Percentiles rank a stretch among this genome's conserved stretches.
These are phyloP conservation scores for Rhodotorula sp. DNA, from an alignment of 1,284 basidiomycete genomes.

Conservation along the genomic window DNA sequence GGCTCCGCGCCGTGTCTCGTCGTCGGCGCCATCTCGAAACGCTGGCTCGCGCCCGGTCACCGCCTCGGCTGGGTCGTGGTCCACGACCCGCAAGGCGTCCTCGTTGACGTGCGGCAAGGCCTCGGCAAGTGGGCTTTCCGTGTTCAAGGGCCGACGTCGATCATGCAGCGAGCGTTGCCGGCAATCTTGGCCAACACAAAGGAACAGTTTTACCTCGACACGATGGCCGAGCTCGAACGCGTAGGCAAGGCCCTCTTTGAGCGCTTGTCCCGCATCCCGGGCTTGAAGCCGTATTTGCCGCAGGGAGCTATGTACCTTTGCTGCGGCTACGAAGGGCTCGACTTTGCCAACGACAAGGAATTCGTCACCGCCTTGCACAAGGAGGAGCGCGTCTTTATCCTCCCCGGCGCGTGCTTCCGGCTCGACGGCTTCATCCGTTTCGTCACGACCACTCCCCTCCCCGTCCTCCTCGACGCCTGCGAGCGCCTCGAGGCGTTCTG, in stretches of 20 bases:
- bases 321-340: slow-evolving; percentile 37
- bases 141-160: slow-evolving; percentile 49
- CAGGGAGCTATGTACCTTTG: slow-evolving; percentile 48
- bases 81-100: slow-evolving; percentile 49
- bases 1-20: slow-evolving; percentile 48
- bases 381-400: slow-evolving; percentile 49
- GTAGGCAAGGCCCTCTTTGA: slow-evolving; percentile 45
- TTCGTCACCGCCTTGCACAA: slow-evolving; percentile 47
- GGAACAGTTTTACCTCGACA: slow-evolving; percentile 47
- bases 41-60: slow-evolving; percentile 50
- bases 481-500: slow-evolving; percentile 49
- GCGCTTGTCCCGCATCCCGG: slow-evolving; percentile 44
- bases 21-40: slow-evolving; percentile 50
- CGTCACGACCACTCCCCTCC: slow-evolving; percentile 48
- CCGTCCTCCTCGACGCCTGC: slow-evolving; percentile 47
- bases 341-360: slow-evolving; percentile 42
- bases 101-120: slow-evolving; percentile 29
- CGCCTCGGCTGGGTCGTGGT: slow-evolving; percentile 50
- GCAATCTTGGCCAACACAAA: slow-evolving; percentile 47
- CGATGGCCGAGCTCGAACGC: slow-evolving; percentile 45
- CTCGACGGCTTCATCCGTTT: slow-evolving; percentile 48
- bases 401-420: slow-evolving; percentile 48
- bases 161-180: slow-evolving; percentile 49
- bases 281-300: slow-evolving; percentile 45
- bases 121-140: slow-evolving; percentile 37